Evolutionary conservation across 2,329 filamentous ascomycete species (phyloP).

Genomic region (Penicillium sclerotigenum): DNA sequence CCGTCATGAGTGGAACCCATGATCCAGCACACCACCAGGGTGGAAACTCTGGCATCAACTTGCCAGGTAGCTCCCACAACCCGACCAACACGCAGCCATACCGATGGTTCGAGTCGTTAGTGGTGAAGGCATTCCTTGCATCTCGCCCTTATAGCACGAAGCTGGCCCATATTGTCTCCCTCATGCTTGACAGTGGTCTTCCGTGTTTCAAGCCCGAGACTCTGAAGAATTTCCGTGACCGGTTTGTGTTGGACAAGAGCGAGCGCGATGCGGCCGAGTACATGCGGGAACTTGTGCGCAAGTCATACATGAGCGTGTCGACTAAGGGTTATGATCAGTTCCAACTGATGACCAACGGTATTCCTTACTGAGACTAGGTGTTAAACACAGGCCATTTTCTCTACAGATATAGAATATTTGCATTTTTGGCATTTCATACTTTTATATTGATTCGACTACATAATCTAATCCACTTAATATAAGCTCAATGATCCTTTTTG

Average conservation of each 20-base stretch:
- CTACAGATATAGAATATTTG: neutral
- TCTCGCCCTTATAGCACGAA: conserved; percentile 83
- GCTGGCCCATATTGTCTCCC: conserved; percentile 79
- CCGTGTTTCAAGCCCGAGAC: conserved; percentile 98
- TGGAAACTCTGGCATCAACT: conserved; percentile 25
- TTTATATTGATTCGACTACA: no score
- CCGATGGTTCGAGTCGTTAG: conserved; percentile 93
- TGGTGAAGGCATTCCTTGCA: conserved; percentile 91
- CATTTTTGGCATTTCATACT: neutral
- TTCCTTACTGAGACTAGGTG: conserved; percentile 65
- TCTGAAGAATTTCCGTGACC: conserved; percentile 83
- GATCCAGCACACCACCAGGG: conserved; percentile 28
- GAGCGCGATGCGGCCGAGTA: conserved; percentile 94
- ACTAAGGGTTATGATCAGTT: conserved; percentile 98
- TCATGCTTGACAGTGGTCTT: conserved; percentile 95
- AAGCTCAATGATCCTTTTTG: no score
- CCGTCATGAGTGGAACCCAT: conserved; percentile 87
- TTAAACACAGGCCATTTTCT: neutral
- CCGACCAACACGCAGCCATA: conserved; percentile 77
- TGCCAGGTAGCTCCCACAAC: conserved; percentile 36
- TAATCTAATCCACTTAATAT: no score
- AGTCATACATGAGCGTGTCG: conserved; percentile 84
- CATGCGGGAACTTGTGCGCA: conserved; percentile 83
- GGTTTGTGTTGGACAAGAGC: conserved; percentile 87
- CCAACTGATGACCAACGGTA: conserved; percentile 94